Evolutionary conservation across 495 filamentous ascomycete genomes (phyloP).

Genomic region (Aspergillus asperescens): DNA sequence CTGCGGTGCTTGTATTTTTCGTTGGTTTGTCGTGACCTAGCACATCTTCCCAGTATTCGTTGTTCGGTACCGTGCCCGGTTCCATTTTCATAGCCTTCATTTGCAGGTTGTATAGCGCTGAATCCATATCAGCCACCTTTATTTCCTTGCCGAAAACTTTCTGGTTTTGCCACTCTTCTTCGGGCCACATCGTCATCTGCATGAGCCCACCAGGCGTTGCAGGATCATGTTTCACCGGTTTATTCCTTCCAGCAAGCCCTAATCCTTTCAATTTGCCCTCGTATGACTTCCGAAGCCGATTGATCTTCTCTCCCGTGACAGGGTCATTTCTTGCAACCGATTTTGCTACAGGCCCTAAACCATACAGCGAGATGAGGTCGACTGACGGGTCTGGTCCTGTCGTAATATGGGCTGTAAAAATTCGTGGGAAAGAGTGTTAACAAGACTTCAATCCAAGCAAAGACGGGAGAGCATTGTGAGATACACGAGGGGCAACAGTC

Average conservation of each 20-base stretch:
- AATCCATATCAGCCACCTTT: constrained; percentile 41
- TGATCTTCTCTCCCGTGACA: constrained; percentile 63
- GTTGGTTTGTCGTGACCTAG: constrained; percentile 54
- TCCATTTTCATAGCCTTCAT: constrained; percentile 51
- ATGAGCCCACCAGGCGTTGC: constrained; percentile 37
- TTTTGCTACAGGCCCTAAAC: constrained; percentile 53
- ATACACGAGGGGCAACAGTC: constrained; percentile 24
- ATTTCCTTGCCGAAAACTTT: constrained; percentile 58
- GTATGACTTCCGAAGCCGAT: constrained; percentile 69
- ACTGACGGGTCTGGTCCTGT: constrained; percentile 55
- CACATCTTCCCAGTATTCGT: constrained; percentile 52
- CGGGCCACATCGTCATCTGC: constrained; percentile 51
- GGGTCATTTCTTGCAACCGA: constrained; percentile 62
- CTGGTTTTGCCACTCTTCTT: constrained; percentile 62
- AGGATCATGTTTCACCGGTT: constrained; percentile 48
- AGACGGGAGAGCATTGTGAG: constrained; percentile 23
- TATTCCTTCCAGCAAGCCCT: constrained; percentile 58
- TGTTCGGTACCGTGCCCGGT: constrained; percentile 51
- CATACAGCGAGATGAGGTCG: constrained; percentile 61
- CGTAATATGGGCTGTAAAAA: constrained; percentile 38
- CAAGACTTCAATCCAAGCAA: constrained; percentile 29
- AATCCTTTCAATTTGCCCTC: constrained; percentile 62
- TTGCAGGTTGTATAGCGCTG: constrained; percentile 44
- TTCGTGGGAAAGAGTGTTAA: constrained; percentile 39
- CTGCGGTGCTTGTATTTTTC: constrained; percentile 29